Evolutionary conservation across 495 filamentous ascomycete species (phyloP), one percentile per base, ranked within the genome.

Genomic region (Aspergillus nidulans): DNA sequence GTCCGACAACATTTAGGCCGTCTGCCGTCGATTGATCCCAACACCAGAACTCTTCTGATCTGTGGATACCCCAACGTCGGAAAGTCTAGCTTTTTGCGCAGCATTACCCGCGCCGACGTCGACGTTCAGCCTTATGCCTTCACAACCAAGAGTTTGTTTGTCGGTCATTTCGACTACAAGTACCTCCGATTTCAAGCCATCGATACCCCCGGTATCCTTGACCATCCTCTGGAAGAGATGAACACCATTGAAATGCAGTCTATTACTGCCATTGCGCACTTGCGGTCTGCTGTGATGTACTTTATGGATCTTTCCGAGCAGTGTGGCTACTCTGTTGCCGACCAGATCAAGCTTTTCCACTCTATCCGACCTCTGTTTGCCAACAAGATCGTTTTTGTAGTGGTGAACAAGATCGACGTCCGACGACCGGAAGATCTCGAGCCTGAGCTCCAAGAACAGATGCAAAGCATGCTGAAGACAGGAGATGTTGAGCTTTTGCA

Each of bases 231-330:
- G 9, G 95, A 97, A 73, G 94, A 98, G 75, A 98, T 98, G 94
- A 98, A 97, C 75, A 97, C 94, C 9, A 98, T 98, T 68, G 95
- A 98, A 72, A 97, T 97, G 92, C 94, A 91, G 70, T 91, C 87
- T 15, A 97, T 98, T 57, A 97, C 92, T 12, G 94, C 94, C 9
- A 95, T 98, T 72, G 94, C 94, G 40, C 94, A 98, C 79, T 76
- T 98, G 54, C 85, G 94, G 46, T 92, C 90, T 25, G 92, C 92
- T 21, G 91, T 97, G 53, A 77, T 96, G 51, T 98, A 97, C 73
- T 98, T 98, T 73, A 96, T 98, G 85, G 94, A 97, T 74, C 81
- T 97, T 54, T 94, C 89, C 16, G 95, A 97, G 75, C 91, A 97
- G 77, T 98, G 94, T 58, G 94, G 94, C 32, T 98, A 97, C 77